Percentiles rank a stretch among this genome's conserved stretches.
Conservation (phyloP, 2,329 filamentous ascomycete genomes). For the Monosporascus sp. region DNA sequence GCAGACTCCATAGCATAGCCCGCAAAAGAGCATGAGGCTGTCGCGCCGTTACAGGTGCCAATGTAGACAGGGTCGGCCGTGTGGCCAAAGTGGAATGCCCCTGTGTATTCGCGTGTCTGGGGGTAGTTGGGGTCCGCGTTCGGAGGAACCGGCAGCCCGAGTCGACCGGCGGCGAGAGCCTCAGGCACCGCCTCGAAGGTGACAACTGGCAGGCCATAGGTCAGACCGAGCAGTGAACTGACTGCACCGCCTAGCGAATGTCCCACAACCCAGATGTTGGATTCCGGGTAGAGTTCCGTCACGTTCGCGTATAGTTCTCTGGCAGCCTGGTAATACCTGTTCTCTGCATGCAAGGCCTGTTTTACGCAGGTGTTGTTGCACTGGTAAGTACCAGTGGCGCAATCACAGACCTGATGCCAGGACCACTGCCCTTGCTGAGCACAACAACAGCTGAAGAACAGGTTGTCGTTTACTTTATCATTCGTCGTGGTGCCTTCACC, state of each 20-base stretch:
- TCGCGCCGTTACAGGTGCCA: constrained; percentile 86
- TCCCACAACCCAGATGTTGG: constrained; percentile 83
- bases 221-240: constrained; percentile 80
- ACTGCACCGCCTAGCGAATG: constrained; percentile 91
- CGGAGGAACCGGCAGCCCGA: constrained; percentile 82
- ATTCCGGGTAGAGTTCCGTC: constrained; percentile 76
- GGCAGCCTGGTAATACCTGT: constrained; percentile 85
- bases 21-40: constrained; percentile 81
- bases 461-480: constrained; percentile 95
- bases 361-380: constrained; percentile 90
- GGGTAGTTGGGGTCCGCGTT: constrained; percentile 66
- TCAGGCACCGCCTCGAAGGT: constrained; percentile 93
- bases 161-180: constrained; percentile 74
- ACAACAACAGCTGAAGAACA: constrained; percentile 98
- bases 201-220: constrained; percentile 83
- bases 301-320: constrained; percentile 90
- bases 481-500: constrained; percentile 96
- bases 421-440: constrained; percentile 86
- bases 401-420: constrained; percentile 91
- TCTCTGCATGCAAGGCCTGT: constrained; percentile 70
- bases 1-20: constrained; percentile 90
- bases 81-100: constrained; percentile 86
- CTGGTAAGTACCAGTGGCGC: constrained; percentile 77
- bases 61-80: constrained; percentile 94
- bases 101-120: constrained; percentile 67